Evolutionary conservation across 2,329 filamentous ascomycete species (phyloP), one percentile per base, ranked within the genome.

Genomic region (Zasmidium angulare): DNA sequence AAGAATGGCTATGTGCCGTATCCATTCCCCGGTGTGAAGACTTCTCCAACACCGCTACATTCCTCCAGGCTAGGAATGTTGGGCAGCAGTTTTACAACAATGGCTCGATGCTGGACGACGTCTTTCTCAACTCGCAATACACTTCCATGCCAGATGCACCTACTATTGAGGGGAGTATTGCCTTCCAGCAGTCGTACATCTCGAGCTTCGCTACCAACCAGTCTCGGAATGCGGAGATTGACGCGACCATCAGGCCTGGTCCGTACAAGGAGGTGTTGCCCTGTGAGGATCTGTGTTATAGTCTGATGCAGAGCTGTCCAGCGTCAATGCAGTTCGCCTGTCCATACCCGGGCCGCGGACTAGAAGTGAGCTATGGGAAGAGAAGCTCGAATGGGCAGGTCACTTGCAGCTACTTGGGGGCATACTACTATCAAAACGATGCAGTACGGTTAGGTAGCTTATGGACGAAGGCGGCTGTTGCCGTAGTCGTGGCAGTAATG

Each of bases 201-300:
- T 66, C 66, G 29, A 66, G 69, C 24, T 63, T 71, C 51, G 71
- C 73, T 0, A 68, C 73, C 2, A 74, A 73, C 55, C 62, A 56
- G 9, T 71, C 67, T 12, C 67, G 73, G n/a, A 74, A 74, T 55
- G 59, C 63, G 77, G 84, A 50, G 14, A 69, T 75, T 56, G 92
- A 97, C 69, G 68, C 79, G 1, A 66, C 77, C 0, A 86, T 98
- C 59, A 76, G 82, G 62, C 93, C 95, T 0, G 95, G 95, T 0
- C 95, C 95, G 0, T 98, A 99, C 77, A 96, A 93, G 72, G 95
- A 99, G 77, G 80, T 98, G 20, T 78, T 96, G 9, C 95, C 95
- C 0, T 98, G 93, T 70, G 85, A 90, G 61, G 89, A 96, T 64
- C 77, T 97, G 53, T 99, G 95, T 77, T 95, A 92, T 72, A 85